Conservation (phyloP, 2,329 filamentous ascomycete genomes). For the Xylariomycetidae sp. region DNA sequence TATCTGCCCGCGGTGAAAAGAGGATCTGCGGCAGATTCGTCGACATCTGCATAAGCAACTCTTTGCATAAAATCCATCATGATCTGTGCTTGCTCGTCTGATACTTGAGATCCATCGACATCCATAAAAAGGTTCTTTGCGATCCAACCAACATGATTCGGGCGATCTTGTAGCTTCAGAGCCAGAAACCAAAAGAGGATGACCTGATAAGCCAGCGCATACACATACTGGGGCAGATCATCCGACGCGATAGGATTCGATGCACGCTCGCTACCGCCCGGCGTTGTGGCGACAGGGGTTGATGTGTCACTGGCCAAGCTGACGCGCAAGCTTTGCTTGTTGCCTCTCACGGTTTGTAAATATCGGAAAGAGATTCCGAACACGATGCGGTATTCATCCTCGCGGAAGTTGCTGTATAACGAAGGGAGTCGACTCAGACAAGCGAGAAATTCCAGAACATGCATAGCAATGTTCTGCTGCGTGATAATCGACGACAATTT, state of each 20-base stretch:
- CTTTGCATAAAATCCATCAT: slow-evolving; percentile 94
- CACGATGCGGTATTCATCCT: slow-evolving; percentile 88
- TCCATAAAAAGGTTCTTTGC: slow-evolving; percentile 81
- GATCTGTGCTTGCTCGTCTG: slow-evolving; percentile 90
- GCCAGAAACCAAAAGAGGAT: slow-evolving; percentile 97
- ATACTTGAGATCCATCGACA: slow-evolving; percentile 64
- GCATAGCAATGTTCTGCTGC: slow-evolving; percentile 83
- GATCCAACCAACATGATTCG: slow-evolving; percentile 85
- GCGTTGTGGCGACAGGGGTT: slow-evolving; percentile 14
- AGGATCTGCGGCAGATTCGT: slow-evolving; percentile 65
- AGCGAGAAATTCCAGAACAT: slow-evolving; percentile 94
- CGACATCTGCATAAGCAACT: slow-evolving; percentile 78
- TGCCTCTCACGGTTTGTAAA: slow-evolving; percentile 79
- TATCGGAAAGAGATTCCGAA: slow-evolving; percentile 96
- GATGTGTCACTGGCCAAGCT: slow-evolving; percentile 41
- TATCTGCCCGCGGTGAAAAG: slow-evolving; percentile 62
- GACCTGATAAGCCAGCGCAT: slow-evolving; percentile 88
- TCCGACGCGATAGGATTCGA: slow-evolving; percentile 45
- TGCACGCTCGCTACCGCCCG: slow-evolving; percentile 19
- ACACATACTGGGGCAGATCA: slow-evolving; percentile 88
- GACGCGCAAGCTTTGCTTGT: slow-evolving; percentile 43
- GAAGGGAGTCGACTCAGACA: slow-evolving; percentile 79
- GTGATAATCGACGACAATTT: slow-evolving; percentile 97
- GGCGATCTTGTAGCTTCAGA: slow-evolving; percentile 76
- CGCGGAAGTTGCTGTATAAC: slow-evolving; percentile 81